phyloP scores from a whole-genome alignment of 139 green algal species.

The Klebsormidium nitens region DNA sequence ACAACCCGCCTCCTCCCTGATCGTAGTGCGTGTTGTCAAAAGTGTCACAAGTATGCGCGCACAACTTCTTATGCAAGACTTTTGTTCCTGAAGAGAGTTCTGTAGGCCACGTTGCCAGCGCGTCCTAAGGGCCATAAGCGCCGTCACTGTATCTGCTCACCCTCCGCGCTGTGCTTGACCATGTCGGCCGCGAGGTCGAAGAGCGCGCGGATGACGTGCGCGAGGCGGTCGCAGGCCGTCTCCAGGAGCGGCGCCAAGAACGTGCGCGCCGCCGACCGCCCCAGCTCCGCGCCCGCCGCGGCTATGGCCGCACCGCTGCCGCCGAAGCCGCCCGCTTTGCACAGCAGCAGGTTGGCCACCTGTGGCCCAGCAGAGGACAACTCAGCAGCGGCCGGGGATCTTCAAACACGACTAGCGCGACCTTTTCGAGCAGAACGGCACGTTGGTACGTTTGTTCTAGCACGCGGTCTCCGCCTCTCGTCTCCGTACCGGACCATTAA shows the following conservation, averaged over 20 bases:
- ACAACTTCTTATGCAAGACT: background rate
- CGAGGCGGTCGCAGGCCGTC: conserved; percentile 63
- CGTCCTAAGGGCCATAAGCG: background rate
- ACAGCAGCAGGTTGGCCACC: conserved; percentile 83
- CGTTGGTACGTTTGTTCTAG: too few relatives aligned
- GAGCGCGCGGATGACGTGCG: conserved; percentile 19
- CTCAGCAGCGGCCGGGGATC: too few relatives aligned
- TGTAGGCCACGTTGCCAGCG: background rate
- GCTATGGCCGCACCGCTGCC: conserved; percentile 29
- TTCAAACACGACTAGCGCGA: too few relatives aligned
- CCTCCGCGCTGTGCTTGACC: conserved; percentile 5
- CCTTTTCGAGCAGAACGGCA: too few relatives aligned
- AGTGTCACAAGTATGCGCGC: conserved; percentile 2
- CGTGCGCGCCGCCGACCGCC: conserved; percentile 57
- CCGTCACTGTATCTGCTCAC: conserved; percentile 2
- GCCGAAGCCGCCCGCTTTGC: conserved; percentile 35
- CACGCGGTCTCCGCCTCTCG: too few relatives aligned
- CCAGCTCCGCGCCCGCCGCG: conserved; percentile 77
- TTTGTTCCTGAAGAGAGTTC: background rate
- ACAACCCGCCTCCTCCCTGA: background rate
- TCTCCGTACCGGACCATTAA: too few relatives aligned
- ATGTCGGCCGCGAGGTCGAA: conserved; percentile 32
- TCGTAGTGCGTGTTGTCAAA: conserved; percentile 1
- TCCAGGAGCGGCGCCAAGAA: conserved; percentile 74
- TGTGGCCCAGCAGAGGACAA: conserved; percentile 14